phyloP scores from a whole-genome alignment of 495 filamentous ascomycete species.

The Talaromyces nanjingensis region DNA sequence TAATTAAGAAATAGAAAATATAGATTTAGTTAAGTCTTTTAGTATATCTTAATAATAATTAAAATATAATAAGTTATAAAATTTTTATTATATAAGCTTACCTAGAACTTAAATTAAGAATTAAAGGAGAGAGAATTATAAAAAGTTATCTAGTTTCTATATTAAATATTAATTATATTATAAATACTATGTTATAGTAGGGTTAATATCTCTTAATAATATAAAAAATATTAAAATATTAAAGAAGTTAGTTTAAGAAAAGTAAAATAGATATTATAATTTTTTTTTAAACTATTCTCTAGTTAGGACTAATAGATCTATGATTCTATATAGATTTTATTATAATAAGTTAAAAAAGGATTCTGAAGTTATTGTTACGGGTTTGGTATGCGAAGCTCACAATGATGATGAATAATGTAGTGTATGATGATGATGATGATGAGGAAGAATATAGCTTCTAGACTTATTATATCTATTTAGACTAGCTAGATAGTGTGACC shows the following conservation, averaged over 20 bases:
- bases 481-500: too few species aligned
- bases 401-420: too few species aligned
- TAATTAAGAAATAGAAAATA: not conserved
- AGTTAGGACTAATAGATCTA: too few species aligned
- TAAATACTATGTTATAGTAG: not conserved
- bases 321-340: too few species aligned
- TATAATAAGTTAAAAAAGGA: too few species aligned
- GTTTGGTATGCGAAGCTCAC: too few species aligned
- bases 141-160: constrained; percentile 2
- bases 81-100: constrained; percentile 2
- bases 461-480: too few species aligned
- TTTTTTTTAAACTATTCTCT: too few species aligned
- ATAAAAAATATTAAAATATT: constrained; percentile 3
- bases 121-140: not conserved
- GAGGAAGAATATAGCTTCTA: too few species aligned
- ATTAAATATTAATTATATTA: constrained; percentile 3
- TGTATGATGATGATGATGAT: too few species aligned
- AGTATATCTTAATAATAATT: not conserved
- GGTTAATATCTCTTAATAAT: not conserved
- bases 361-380: too few species aligned
- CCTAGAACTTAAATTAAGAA: not conserved
- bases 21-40: not conserved
- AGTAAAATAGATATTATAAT: too few species aligned
- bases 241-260: constrained; percentile 1
- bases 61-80: not conserved